A percentile compares a stretch with the other conserved stretches of the same genome.
phyloP scores from a whole-genome alignment of 805 yeast genomes.

The Spathaspora sp. region DNA sequence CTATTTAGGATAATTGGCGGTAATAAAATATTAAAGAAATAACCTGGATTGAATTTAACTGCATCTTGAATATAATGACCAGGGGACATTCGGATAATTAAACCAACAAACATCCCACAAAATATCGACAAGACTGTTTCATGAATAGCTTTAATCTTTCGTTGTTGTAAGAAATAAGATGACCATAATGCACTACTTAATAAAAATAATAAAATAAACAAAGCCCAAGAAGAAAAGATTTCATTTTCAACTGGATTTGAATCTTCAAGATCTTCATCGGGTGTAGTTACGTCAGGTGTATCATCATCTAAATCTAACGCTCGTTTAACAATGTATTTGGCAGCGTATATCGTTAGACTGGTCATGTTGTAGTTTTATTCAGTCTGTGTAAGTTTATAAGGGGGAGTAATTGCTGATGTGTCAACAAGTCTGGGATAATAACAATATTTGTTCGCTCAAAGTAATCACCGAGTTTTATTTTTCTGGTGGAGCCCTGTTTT shows the following conservation, averaged over 20 bases:
- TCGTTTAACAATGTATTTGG: slow-evolving; percentile 28
- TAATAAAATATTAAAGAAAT: slow-evolving; percentile 86
- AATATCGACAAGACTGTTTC: slow-evolving; percentile 95
- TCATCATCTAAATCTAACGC: slow-evolving; percentile 38
- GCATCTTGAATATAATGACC: slow-evolving; percentile 97
- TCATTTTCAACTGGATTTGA: slow-evolving; percentile 90
- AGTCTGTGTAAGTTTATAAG: not conserved
- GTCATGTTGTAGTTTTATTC: slow-evolving; percentile 15
- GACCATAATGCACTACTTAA: slow-evolving; percentile 92
- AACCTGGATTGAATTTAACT: slow-evolving; percentile 89
- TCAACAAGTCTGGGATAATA: not conserved
- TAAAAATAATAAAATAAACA: slow-evolving; percentile 77
- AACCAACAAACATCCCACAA: slow-evolving; percentile 94
- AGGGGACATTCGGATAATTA: slow-evolving; percentile 84
- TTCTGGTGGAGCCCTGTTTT: too few relatives aligned
- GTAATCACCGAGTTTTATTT: too few relatives aligned
- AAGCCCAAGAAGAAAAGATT: slow-evolving; percentile 95
- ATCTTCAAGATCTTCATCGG: slow-evolving; percentile 54
- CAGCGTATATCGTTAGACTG: slow-evolving; percentile 21
- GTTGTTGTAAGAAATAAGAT: slow-evolving; percentile 85
- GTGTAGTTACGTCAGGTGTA: slow-evolving; percentile 36
- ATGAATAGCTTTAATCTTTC: slow-evolving; percentile 91
- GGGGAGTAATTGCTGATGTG: not conserved
- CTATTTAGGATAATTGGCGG: slow-evolving; percentile 97
- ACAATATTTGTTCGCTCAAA: too few relatives aligned